Percentiles rank a stretch among this genome's conserved stretches.
Conservation (phyloP, 345 rosid species). For the Aquilaria yunnanensis region DNA sequence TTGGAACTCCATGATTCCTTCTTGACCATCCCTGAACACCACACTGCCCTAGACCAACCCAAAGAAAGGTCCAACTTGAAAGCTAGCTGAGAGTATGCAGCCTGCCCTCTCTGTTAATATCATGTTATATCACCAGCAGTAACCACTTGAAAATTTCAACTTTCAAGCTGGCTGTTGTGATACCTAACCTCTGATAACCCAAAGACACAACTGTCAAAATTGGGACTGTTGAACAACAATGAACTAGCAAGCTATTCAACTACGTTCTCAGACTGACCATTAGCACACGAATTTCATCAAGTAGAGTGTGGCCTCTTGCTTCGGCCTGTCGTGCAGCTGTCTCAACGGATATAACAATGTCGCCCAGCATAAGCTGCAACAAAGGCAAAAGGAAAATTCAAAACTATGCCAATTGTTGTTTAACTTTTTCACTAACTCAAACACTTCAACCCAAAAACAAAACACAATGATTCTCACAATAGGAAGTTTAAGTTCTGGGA, state of each 20-base stretch:
- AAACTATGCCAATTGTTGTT: not conserved
- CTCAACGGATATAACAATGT: conserved; percentile 86
- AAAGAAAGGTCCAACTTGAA: not conserved
- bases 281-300: conserved; percentile 91
- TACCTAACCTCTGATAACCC: not conserved
- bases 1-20: too few species aligned
- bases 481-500: conserved; percentile 73
- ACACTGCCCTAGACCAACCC: not conserved
- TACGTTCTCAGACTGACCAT: conserved; percentile 42
- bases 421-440: not conserved
- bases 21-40: not conserved
- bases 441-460: not conserved
- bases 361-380: conserved; percentile 93
- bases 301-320: conserved; percentile 82
- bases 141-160: not conserved
- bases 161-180: not conserved
- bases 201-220: too few species aligned
- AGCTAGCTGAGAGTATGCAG: too few species aligned
- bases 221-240: not conserved
- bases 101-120: not conserved
- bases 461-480: conserved; percentile 37
- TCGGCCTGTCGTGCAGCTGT: conserved; percentile 92
- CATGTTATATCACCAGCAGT: conserved; percentile 1
- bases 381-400: conserved; percentile 5
- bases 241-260: too few species aligned